Percentiles rank a stretch among this genome's conserved stretches.
phyloP scores from a whole-genome alignment of 495 filamentous ascomycete species.

The Terfezia claveryi region DNA sequence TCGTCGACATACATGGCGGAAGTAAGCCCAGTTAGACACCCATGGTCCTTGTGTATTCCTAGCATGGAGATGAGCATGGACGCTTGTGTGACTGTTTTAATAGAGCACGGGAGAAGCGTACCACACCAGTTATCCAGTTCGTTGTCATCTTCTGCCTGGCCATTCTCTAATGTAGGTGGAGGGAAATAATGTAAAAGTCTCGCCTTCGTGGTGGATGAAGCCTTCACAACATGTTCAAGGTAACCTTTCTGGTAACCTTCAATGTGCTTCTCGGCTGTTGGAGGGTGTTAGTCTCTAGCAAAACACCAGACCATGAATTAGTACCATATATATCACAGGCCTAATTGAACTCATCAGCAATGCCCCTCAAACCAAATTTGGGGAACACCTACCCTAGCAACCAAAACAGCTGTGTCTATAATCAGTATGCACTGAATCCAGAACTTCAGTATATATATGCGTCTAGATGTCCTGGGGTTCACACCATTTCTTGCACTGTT shows the following conservation, averaged over 20 bases:
- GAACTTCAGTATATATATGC: neutral
- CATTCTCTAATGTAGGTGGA: conserved; percentile 20
- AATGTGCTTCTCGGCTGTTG: conserved; percentile 40
- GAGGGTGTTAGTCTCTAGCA: neutral
- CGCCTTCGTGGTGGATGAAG: conserved; percentile 75
- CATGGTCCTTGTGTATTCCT: conserved; percentile 51
- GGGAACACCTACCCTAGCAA: conserved; percentile 31
- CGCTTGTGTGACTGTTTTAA: conserved; percentile 71
- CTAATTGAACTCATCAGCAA: conserved; percentile 1
- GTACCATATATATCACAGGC: conserved; percentile 65
- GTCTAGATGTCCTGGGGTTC: neutral
- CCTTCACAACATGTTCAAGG: conserved; percentile 66
- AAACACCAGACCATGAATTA: neutral
- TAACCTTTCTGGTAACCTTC: conserved; percentile 51
- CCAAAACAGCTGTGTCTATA: conserved; percentile 70
- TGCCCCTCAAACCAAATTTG: neutral
- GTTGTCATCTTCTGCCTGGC: conserved; percentile 19
- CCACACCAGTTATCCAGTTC: conserved; percentile 88
- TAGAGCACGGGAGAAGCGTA: conserved; percentile 26
- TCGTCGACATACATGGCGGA: conserved; percentile 94
- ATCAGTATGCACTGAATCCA: conserved; percentile 40
- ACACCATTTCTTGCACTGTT: conserved; percentile 43
- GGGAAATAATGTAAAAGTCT: conserved; percentile 88
- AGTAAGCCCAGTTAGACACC: conserved; percentile 84
- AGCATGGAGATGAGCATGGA: conserved; percentile 19